These are phyloP conservation scores for Penicillium frequentans DNA, from an alignment of 2,329 filamentous ascomycete genomes.

Conservation along the genomic window DNA sequence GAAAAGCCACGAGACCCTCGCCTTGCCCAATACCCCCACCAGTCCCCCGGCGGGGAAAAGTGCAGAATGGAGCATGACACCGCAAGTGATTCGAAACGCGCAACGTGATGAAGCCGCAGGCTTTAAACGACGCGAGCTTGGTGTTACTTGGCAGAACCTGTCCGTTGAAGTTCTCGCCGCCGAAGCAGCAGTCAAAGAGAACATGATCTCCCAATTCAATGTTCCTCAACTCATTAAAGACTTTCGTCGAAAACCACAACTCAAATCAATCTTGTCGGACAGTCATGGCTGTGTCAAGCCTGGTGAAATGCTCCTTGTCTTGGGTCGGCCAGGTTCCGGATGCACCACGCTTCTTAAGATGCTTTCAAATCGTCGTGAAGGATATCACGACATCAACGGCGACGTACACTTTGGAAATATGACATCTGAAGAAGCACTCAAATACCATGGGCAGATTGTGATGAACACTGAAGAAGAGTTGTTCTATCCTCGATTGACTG, in stretches of 20 bases:
- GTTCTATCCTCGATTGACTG: constrained; percentile 54
- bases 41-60: neutral
- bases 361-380: constrained; percentile 57
- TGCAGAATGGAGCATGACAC: neutral
- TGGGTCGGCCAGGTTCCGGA: constrained; percentile 67
- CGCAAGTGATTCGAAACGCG: constrained; percentile 13
- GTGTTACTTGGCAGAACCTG: constrained; percentile 65
- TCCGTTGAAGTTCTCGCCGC: constrained; percentile 64
- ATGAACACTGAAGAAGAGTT: constrained; percentile 56
- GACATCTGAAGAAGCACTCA: constrained; percentile 41
- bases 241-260: constrained; percentile 54
- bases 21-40: neutral
- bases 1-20: neutral
- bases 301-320: constrained; percentile 69
- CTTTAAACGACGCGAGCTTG: constrained; percentile 54
- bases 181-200: constrained; percentile 65
- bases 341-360: constrained; percentile 72
- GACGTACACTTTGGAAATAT: constrained; percentile 50
- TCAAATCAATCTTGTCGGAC: constrained; percentile 65
- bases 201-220: constrained; percentile 61
- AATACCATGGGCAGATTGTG: constrained; percentile 58
- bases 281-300: constrained; percentile 69
- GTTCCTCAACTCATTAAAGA: constrained; percentile 55
- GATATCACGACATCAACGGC: neutral
- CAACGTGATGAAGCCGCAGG: constrained; percentile 50